These are phyloP conservation scores for Sphaceloma murrayae DNA, from an alignment of 2,329 filamentous ascomycete genomes.

Conservation along the genomic window DNA sequence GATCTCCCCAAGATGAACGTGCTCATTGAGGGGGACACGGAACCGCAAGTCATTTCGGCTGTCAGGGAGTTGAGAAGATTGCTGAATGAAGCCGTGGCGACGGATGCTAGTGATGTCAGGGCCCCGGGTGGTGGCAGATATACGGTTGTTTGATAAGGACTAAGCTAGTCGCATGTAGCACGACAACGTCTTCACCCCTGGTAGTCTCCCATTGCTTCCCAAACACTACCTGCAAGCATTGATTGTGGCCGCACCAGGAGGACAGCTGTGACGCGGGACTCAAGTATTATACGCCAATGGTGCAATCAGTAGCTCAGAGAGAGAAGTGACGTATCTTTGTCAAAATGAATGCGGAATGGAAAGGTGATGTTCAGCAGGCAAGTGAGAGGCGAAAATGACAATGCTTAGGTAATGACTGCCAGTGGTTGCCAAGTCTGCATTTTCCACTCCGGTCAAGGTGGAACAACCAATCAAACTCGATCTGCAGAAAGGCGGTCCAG, in stretches of 20 bases:
- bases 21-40: slow-evolving; percentile 92
- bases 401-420: not conserved
- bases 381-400: too few species aligned
- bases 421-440: not conserved
- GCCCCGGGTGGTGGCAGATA: slow-evolving; percentile 70
- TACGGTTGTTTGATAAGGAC: slow-evolving; percentile 51
- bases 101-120: slow-evolving; percentile 74
- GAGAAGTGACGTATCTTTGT: too few species aligned
- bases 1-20: slow-evolving; percentile 94
- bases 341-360: too few species aligned
- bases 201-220: too few species aligned
- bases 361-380: too few species aligned
- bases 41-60: slow-evolving; percentile 80
- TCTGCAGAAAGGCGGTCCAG: not conserved
- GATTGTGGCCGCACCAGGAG: too few species aligned
- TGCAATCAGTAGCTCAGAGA: too few species aligned
- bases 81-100: slow-evolving; percentile 81
- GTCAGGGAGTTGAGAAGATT: slow-evolving; percentile 83
- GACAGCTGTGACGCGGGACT: too few species aligned
- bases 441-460: not conserved
- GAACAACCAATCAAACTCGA: not conserved
- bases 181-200: too few species aligned
- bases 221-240: too few species aligned
- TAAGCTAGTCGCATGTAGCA: not conserved
- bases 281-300: too few species aligned